phyloP scores from a whole-genome alignment of 768 basidiomycete genomes.

The Suillus decipiens region DNA sequence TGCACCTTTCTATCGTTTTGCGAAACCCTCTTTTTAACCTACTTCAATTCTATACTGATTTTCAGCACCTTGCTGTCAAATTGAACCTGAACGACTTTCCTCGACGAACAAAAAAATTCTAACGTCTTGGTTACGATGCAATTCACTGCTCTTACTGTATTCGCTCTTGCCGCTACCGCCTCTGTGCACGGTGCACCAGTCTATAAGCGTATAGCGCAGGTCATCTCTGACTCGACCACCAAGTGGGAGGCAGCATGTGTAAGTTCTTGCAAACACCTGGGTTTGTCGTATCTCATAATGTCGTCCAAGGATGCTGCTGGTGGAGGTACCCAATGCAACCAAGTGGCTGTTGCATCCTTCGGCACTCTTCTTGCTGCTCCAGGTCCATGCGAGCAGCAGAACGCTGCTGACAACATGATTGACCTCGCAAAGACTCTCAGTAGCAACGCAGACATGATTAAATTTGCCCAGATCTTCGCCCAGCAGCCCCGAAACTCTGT shows the following conservation, averaged over 20 bases:
- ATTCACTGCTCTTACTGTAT: conserved; percentile 17
- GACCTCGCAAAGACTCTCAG: conserved; percentile 46
- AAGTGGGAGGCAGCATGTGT: conserved; percentile 53
- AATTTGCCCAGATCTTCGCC: conserved; percentile 50
- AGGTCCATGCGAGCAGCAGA: conserved; percentile 56
- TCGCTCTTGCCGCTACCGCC: conserved; percentile 36
- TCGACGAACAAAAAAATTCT: not conserved
- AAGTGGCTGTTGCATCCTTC: conserved; percentile 56
- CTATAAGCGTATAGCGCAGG: conserved; percentile 49
- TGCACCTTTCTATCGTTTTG: conserved; percentile 3
- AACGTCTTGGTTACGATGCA: conserved; percentile 9
- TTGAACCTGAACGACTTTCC: conserved; percentile 1
- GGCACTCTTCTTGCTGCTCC: conserved; percentile 59
- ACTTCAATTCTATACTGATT: conserved; percentile 2
- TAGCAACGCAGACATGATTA: conserved; percentile 49
- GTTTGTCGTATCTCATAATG: not conserved
- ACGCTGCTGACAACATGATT: conserved; percentile 55
- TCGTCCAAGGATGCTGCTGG: conserved; percentile 49
- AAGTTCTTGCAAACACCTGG: conserved; percentile 21
- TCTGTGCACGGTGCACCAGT: conserved; percentile 39
- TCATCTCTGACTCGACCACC: conserved; percentile 39
- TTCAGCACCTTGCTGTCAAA: conserved; percentile 9
- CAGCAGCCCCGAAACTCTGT: conserved; percentile 62
- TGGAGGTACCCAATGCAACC: conserved; percentile 59
- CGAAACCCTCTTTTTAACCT: conserved; percentile 6